Percentiles rank a stretch among this genome's conserved stretches.
These are phyloP conservation scores for Aspergillus eucalypticola DNA, from an alignment of 2,329 filamentous ascomycete genomes.

Conservation along the genomic window DNA sequence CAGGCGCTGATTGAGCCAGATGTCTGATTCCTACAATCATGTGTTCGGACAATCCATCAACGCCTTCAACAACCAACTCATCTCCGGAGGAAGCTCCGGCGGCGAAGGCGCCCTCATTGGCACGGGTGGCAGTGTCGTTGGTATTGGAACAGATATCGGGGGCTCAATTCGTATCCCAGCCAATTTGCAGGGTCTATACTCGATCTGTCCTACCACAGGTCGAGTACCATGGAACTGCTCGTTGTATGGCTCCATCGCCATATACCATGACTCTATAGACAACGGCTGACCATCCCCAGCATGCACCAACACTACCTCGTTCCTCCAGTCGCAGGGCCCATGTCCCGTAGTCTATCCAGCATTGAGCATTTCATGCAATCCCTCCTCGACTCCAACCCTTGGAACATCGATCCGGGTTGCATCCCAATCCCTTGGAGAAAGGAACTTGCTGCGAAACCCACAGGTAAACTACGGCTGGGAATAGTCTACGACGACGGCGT, in stretches of 20 bases:
- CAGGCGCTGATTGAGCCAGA: constrained; percentile 11
- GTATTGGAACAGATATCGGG: constrained; percentile 58
- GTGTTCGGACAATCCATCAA: constrained; percentile 52
- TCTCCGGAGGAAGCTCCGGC: constrained; percentile 55
- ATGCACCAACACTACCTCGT: constrained; percentile 40
- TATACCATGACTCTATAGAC: not conserved
- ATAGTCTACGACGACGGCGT: constrained; percentile 61
- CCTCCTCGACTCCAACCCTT: constrained; percentile 23
- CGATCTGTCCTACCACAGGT: constrained; percentile 36
- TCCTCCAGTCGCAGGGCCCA: constrained; percentile 29
- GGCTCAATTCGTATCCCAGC: constrained; percentile 55
- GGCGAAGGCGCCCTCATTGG: constrained; percentile 56
- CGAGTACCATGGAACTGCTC: constrained; percentile 32
- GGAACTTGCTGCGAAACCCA: constrained; percentile 23
- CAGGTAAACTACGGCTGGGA: constrained; percentile 58
- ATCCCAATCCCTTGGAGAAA: constrained; percentile 30
- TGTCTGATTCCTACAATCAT: constrained; percentile 55
- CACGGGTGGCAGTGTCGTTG: constrained; percentile 51
- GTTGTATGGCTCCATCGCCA: constrained; percentile 12
- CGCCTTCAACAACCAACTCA: constrained; percentile 49
- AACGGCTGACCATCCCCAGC: constrained; percentile 33
- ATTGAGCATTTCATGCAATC: constrained; percentile 33
- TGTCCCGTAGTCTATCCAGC: constrained; percentile 26
- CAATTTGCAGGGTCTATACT: constrained; percentile 52
- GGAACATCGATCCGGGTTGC: constrained; percentile 45